Base-by-base conservation (phyloP, 1,139 yeast genomes). In the Candida sanyaensis region DNA sequence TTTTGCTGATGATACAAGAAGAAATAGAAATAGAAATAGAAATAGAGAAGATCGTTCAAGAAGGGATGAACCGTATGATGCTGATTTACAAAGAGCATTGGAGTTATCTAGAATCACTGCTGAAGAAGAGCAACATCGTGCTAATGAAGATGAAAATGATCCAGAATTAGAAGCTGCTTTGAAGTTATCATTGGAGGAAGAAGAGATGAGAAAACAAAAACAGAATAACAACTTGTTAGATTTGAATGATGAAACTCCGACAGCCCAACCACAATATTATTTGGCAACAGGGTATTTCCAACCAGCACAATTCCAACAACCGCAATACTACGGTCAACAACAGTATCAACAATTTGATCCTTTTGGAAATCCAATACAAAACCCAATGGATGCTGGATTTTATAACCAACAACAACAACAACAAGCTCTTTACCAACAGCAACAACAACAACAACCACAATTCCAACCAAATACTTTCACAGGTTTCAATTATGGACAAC, bases 81-180 rank as follows among this genome's bases (percentile, higher is more conserved):
- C 83, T n/a, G 97, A 91, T 41, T 70, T 93, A 57, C 86, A 84
- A 65, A 76, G 79, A 46, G 99, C 97, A 0, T 71, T 93, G 51
- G 97, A 88, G 55, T 88, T 88, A 58, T 87, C 96, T 47, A 79
- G 83, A 60, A 65, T 79, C 56, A 90, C 97, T 10, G 97, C 97
- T 1, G 93, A 87, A 55, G 92, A 88, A 54, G 99, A 93, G 54
- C 61, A 59, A 42, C 48, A 56, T 32, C 55, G 58, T 31, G 54
- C 45, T 8, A 56, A 50, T 43, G 91, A 84, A 50, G 56, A 57
- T 26, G 73, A 71, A 39, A 77, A 71, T 41, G 92, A 87, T 57
- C 88, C 87, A 27, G 96, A 89, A 41, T 74, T 92, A 53, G 82
- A 81, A 52, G 84, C 88, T 44, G 98, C 98, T 1, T 76, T 92